Base-by-base conservation (phyloP, 2,329 filamentous ascomycete species). In the Coleophoma eucalyptorum region DNA sequence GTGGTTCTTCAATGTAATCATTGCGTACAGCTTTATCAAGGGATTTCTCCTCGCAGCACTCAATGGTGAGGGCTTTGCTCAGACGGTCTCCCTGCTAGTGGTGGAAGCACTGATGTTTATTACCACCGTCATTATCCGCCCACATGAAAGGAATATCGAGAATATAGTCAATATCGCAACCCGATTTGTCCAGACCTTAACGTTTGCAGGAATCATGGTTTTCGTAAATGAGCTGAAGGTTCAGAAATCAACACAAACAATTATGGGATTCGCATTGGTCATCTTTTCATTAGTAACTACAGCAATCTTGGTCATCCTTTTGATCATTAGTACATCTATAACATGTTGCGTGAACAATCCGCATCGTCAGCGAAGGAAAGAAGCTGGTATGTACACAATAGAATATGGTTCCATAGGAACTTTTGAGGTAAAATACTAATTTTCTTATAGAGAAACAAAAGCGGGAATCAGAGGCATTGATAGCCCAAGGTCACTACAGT, bases 111-210 rank as follows among this genome's bases (percentile, higher is more conserved):
- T 37, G 18, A 34, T 97, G 78, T 76, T 97, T 18, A 69, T 76
- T 50, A 72, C 96, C 37, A 77, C 97, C 13, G 65, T 94, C 33
- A 96, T 89, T 87, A 81, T 80, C 58, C 83, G 89, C 13, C 92
- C 92, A 1, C 97, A 87, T 66, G 87, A 90, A 67, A 85, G 89
- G 62, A 90, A 86, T 65, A 89, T 90, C 3, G 82, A 87, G 59
- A 94, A 94, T 70, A 81, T 92, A 71, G 89, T 97, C 78, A 96
- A 96, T 72, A 90, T 94, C 63, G 73, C 81, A 62, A 96, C 97
- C 62, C 89, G 95, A 67, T 77, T 87, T 37, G 89, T 96, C 26
- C 88, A 92, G 34, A 86, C 96, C 12, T 72, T 96, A 47, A 96
- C 92, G 0, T 87, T 96, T 6, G 79, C 81, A 46, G 95, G 90